Evolutionary conservation across 2,329 filamentous ascomycete species (phyloP), one percentile per base, ranked within the genome.

Genomic region (Neonectria sp.): DNA sequence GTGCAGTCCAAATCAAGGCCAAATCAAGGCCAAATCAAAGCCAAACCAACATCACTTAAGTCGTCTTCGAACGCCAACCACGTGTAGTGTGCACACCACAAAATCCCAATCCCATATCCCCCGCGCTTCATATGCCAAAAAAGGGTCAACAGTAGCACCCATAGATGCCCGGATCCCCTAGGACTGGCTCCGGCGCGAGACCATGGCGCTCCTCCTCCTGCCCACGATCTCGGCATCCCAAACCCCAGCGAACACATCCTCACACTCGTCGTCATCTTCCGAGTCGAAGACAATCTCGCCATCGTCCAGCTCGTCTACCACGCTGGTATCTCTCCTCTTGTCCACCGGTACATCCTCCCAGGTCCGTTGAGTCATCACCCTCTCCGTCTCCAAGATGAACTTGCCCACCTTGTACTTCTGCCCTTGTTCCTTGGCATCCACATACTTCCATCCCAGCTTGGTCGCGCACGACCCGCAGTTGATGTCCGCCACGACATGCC

Each of bases 321-420:
- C 67, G 35, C 69, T 60, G 27, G 27, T 52, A 35, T 37, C 37
- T 5, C 58, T 64, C 35, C 24, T 52, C 24, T 71, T 60, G 25
- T 72, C 70, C 3, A 63, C 68, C 2, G 69, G 62, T 9, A 76
- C 57, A 55, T 81, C 78, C 61, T 80, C 89, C 89, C 89, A 92
- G 60, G 79, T 81, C 37, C 84, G 83, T 52, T 83, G 82, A 13
- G 84, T 81, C 27, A 87, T 82, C 17, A 91, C 86, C 60, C 88
- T 82, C 76, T 87, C 85, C 45, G 86, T 88, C 81, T 92, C 90
- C 45, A 92, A 78, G 33, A 92, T 92, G 76, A 88, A 92, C 78
- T 92, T 92, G 71, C 90, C 90, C 56, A 92, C 84, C 79, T 92
- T 92, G 82, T 92, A 92, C 75, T 84, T 86, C 77, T 92, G 90